These are phyloP conservation scores for Chenopodium quinoa DNA, from an alignment of 148 eudicot species.

Conservation along the genomic window DNA sequence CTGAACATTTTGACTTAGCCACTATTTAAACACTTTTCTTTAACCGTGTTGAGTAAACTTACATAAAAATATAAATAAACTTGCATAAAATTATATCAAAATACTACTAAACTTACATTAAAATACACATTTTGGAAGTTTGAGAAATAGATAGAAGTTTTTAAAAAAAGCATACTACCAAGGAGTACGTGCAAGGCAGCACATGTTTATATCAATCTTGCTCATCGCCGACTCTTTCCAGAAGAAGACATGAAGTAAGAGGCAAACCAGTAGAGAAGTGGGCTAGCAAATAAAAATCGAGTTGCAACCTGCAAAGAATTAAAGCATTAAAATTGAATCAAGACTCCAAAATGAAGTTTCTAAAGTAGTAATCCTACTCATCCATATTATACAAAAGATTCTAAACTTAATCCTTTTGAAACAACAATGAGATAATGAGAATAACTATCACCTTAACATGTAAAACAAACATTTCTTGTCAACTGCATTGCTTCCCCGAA, in stretches of 20 bases:
- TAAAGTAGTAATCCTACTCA: not conserved
- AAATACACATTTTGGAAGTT: not conserved
- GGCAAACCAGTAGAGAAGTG: slow-evolving; percentile 90
- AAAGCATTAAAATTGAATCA: not conserved
- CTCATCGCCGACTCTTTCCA: slow-evolving; percentile 47
- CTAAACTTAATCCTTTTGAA: not conserved
- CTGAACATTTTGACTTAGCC: too few relatives aligned
- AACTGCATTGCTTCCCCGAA: too few relatives aligned
- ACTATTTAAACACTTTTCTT: too few relatives aligned
- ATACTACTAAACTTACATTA: too few relatives aligned
- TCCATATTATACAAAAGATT: not conserved
- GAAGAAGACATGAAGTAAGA: slow-evolving; percentile 51
- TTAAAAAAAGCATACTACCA: slow-evolving; percentile 80
- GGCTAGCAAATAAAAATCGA: slow-evolving; percentile 87
- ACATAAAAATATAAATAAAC: too few relatives aligned
- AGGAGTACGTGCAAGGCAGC: slow-evolving; percentile 71
- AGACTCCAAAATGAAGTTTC: not conserved
- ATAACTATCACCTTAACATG: slow-evolving; percentile 73
- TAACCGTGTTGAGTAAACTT: too few relatives aligned
- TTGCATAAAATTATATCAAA: too few relatives aligned
- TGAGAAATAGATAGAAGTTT: slow-evolving; percentile 92
- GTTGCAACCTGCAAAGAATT: slow-evolving; percentile 68
- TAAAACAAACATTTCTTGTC: too few relatives aligned
- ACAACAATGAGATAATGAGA: not conserved
- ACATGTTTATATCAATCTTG: slow-evolving; percentile 63